Percentiles rank a stretch among this genome's conserved stretches.
Conservation (phyloP, 495 filamentous ascomycete genomes). For the Aspergillus conjunctus region DNA sequence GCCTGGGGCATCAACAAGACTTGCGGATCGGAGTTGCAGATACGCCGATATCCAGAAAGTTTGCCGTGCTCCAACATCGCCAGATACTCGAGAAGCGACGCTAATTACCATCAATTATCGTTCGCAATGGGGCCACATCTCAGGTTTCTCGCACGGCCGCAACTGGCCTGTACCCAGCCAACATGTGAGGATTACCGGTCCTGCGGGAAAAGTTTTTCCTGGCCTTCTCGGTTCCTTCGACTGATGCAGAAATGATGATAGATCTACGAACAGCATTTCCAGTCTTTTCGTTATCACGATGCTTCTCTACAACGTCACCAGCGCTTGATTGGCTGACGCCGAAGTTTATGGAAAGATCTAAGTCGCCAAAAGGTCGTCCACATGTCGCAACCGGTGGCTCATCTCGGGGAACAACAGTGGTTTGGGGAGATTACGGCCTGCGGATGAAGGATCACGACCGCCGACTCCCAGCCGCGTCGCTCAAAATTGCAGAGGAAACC, state of each 20-base stretch:
- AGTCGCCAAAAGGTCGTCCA: conserved; percentile 87
- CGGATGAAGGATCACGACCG: conserved; percentile 93
- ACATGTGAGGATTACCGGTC: conserved; percentile 32
- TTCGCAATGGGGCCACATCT: conserved; percentile 40
- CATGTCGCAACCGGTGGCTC: conserved; percentile 89
- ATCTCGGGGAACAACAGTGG: conserved; percentile 86
- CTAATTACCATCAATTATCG: conserved; percentile 22
- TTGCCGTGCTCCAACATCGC: conserved; percentile 20
- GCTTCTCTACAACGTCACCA: conserved; percentile 73
- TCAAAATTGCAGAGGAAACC: conserved; percentile 88
- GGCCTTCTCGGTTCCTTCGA: conserved; percentile 3
- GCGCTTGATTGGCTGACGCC: conserved; percentile 78
- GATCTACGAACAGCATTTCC: conserved; percentile 37
- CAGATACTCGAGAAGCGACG: conserved; percentile 10
- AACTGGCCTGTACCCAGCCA: conserved; percentile 40
- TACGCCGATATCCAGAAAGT: conserved; percentile 33
- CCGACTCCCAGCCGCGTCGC: conserved; percentile 80
- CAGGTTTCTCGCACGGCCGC: conserved; percentile 42
- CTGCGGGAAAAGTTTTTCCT: conserved; percentile 11
- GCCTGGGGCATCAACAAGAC: no score
- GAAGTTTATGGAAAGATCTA: conserved; percentile 69
- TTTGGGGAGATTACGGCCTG: conserved; percentile 95
- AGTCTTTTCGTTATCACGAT: conserved; percentile 47
- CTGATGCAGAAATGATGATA: conserved; percentile 29
- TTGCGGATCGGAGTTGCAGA: conserved; percentile 35